Conservation (phyloP, 73 alveolate genomes). For the Tetrahymena elliotti region DNA sequence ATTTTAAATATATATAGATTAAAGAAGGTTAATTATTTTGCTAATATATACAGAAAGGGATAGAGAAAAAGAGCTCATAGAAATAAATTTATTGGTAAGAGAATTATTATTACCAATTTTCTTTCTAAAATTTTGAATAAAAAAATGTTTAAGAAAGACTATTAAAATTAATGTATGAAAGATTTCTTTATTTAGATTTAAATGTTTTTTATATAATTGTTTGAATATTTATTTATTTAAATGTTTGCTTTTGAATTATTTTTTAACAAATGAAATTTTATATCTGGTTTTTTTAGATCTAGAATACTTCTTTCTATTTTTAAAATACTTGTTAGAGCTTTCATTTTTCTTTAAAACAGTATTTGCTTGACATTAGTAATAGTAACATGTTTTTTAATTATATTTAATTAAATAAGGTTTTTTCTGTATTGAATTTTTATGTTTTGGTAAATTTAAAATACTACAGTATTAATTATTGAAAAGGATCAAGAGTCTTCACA, state of each 20-base stretch:
- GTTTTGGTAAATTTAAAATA: not conserved
- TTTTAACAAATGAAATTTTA: no score
- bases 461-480: not conserved
- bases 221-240: no score
- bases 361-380: no score
- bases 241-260: no score
- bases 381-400: no score
- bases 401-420: not conserved
- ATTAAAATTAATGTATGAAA: not conserved
- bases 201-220: not conserved
- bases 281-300: no score
- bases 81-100: no score
- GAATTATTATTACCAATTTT: not conserved
- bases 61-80: not conserved
- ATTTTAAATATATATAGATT: not conserved
- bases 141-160: not conserved
- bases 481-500: not conserved
- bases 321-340: not conserved
- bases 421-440: not conserved
- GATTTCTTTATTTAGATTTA: not conserved
- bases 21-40: not conserved
- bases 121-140: not conserved
- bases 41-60: not conserved
- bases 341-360: no score
- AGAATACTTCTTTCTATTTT: not conserved